Evolutionary conservation across 805 yeast species (phyloP), one percentile per base, ranked within the genome.

Genomic region (Ogataea angusta): DNA sequence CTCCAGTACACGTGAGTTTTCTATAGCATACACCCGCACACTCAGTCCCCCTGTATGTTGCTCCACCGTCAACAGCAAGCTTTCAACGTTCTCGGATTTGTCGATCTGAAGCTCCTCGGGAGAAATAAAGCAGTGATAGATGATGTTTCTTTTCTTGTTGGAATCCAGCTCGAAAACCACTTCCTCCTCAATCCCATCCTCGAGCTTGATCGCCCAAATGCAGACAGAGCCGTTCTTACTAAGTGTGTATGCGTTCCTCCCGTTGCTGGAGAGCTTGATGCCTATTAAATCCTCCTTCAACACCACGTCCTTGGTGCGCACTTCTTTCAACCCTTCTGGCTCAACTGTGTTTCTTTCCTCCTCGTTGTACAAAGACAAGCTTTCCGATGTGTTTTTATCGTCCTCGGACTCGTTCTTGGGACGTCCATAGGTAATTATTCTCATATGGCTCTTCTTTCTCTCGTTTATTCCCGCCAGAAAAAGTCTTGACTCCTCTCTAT

Each of bases 391-490:
- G 38, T 59, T 63, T 33, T 59, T 66, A 16, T 51, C 53, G 22
- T 53, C 54, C 35, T 63, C 62, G 15, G 45, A 36, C 10, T 47
- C 47, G 31, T 21, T 23, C 28, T 45, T 47, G 23, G 42, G 15
- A 29, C 41, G 52, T 18, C 59, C 64, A 46, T 53, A 57, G 4
- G 49, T 45, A 10, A 61, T 55, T 24, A 57, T 48, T 38, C 49
- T 57, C 37, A 64, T 34, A 31, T 28, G 47, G 18, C 53, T 41
- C 35, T 60, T 66, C 40, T 57, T 63, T 45, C 70, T 57, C 37
- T 68, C 72, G 7, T 60, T 57, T 14, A 62, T 38, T 2, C 67
- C 67, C 8, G 63, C 57, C 5, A 59, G 66, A 49, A 63, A 60
- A 29, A 59, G 31, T 30, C 55, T 51, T 6, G 37, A 34, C 21